Conservation (phyloP, 1,139 yeast genomes). For the Candida smagusa region DNA sequence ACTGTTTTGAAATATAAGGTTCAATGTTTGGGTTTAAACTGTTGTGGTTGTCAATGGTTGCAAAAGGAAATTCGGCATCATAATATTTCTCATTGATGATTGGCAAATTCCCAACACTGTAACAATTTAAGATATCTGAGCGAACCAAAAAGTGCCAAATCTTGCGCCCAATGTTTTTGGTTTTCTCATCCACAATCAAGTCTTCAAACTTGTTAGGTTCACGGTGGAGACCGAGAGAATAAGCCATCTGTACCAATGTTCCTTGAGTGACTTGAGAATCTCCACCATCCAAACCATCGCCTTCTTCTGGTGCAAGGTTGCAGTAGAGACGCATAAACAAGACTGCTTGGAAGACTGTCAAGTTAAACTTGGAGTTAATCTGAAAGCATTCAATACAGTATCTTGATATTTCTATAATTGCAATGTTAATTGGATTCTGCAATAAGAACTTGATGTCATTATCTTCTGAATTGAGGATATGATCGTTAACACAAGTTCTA, state of each 20-base stretch:
- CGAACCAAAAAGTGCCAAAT: constrained; percentile 49
- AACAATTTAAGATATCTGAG: constrained; percentile 19
- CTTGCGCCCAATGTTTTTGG: constrained; percentile 45
- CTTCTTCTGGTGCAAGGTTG: constrained; percentile 49
- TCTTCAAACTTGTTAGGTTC: constrained; percentile 42
- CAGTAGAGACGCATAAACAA: constrained; percentile 45
- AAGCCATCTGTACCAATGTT: constrained; percentile 46
- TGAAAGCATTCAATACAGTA: constrained; percentile 28
- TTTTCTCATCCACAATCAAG: constrained; percentile 20
- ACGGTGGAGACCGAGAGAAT: constrained; percentile 50
- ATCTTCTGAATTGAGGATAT: constrained; percentile 10
- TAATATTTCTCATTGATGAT: constrained; percentile 9
- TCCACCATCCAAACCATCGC: constrained; percentile 47
- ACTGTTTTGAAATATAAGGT: constrained; percentile 10
- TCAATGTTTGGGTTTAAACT: constrained; percentile 15
- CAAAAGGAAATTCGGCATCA: constrained; percentile 19
- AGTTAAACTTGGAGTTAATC: constrained; percentile 19
- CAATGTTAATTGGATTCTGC: constrained; percentile 25
- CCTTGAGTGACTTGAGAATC: constrained; percentile 45
- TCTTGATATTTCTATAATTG: constrained; percentile 27
- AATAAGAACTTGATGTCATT: constrained; percentile 22
- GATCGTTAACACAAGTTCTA: constrained; percentile 16
- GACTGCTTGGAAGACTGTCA: constrained; percentile 30
- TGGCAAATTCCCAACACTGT: constrained; percentile 39
- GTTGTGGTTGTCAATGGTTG: constrained; percentile 8